phyloP scores from a whole-genome alignment of 805 yeast species.

The Metschnikowia lochheadii region DNA sequence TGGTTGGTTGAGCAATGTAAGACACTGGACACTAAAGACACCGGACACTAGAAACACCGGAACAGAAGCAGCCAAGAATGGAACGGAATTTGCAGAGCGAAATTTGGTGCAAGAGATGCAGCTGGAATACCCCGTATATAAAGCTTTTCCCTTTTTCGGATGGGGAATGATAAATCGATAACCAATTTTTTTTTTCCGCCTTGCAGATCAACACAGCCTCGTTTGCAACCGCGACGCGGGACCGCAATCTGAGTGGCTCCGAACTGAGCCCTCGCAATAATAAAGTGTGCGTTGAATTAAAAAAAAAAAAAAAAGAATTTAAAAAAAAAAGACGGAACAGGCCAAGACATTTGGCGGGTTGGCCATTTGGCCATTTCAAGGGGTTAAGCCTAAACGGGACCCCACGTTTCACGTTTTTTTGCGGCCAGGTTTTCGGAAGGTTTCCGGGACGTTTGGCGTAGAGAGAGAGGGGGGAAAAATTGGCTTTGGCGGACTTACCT shows the following conservation, averaged over 20 bases:
- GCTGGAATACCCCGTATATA: conserved; percentile 1
- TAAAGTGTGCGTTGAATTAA: no score
- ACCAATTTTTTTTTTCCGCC: conserved; percentile 5
- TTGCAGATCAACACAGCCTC: conserved; percentile 14
- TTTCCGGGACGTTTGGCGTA: no score
- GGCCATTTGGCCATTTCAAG: no score
- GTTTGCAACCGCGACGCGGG: conserved; percentile 14
- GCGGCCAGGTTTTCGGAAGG: no score
- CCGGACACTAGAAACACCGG: no score
- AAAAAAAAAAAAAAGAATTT: no score
- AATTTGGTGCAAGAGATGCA: background rate
- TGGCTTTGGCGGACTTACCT: no score
- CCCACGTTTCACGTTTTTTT: no score
- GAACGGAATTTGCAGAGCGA: background rate
- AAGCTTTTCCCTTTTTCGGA: conserved; percentile 4
- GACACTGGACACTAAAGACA: no score
- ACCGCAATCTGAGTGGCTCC: background rate
- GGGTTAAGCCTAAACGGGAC: no score
- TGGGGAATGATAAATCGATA: background rate
- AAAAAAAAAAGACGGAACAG: background rate
- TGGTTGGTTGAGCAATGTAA: no score
- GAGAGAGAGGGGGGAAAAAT: no score
- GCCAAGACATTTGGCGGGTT: background rate
- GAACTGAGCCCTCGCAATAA: conserved; percentile 1
- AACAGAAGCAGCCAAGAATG: background rate